Conservation (phyloP, 257 asterid genomes). For the Capsicum rhomboideum region DNA sequence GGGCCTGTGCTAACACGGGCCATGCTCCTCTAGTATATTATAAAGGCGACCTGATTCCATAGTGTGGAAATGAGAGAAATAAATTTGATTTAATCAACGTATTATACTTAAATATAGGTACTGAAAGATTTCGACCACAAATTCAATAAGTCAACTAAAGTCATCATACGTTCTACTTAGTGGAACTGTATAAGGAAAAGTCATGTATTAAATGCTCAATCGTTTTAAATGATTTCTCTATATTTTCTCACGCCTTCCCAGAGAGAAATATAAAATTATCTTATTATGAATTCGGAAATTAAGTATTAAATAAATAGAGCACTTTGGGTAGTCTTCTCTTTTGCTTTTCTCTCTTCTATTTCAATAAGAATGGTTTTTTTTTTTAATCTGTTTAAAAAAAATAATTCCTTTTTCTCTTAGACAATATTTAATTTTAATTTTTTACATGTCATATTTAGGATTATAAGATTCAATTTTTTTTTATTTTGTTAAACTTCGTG, state of each 20-base stretch:
- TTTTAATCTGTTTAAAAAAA: no score
- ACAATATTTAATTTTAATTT: no score
- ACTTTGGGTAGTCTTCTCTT: no score
- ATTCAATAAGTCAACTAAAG: not conserved
- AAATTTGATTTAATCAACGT: not conserved
- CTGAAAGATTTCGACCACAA: not conserved
- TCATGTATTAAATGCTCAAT: not conserved
- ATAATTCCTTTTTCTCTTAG: no score
- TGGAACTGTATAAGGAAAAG: not conserved
- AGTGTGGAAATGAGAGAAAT: not conserved
- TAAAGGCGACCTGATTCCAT: slow-evolving; percentile 1
- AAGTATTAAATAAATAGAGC: no score
- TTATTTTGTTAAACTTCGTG: no score
- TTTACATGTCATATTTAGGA: no score
- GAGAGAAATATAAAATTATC: not conserved
- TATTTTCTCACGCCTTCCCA: not conserved
- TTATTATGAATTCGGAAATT: not conserved
- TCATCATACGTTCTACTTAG: not conserved
- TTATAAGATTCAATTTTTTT: no score
- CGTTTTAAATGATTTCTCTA: not conserved
- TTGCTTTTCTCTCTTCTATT: no score
- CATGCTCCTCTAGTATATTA: no score
- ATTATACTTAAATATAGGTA: not conserved
- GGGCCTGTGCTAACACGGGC: no score
- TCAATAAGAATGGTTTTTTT: no score